Evolutionary conservation across 2,329 filamentous ascomycete species (phyloP).

Genomic region (Knoxdaviesia proteae): DNA sequence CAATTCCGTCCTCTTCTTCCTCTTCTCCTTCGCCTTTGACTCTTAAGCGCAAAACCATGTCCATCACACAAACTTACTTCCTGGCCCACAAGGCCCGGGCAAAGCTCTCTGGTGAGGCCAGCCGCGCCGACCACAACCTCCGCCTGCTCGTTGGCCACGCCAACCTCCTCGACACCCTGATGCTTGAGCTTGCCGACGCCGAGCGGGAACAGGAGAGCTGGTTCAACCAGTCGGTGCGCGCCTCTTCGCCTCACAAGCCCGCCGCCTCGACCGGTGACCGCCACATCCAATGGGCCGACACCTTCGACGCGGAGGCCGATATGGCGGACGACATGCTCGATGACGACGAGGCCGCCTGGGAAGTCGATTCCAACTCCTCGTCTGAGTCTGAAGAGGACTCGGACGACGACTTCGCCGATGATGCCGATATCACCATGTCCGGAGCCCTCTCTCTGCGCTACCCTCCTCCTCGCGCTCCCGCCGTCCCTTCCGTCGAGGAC

Average conservation of each 20-base stretch:
- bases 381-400: no score
- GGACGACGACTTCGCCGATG: no score
- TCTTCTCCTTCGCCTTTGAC: slow-evolving; percentile 14
- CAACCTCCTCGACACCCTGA: slow-evolving; percentile 90
- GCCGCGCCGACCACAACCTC: slow-evolving; percentile 80
- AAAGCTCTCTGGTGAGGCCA: slow-evolving; percentile 88
- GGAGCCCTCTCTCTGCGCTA: slow-evolving; percentile 8
- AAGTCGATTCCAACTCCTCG: slow-evolving; percentile 28
- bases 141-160: slow-evolving; percentile 90
- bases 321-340: slow-evolving; percentile 37
- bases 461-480: not conserved
- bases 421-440: no score
- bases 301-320: slow-evolving; percentile 22
- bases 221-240: slow-evolving; percentile 90
- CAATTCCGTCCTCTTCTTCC: slow-evolving; percentile 15
- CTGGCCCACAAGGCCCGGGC: slow-evolving; percentile 88
- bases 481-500: slow-evolving; percentile 19
- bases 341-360: slow-evolving; percentile 47
- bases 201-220: slow-evolving; percentile 90
- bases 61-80: slow-evolving; percentile 95
- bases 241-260: slow-evolving; percentile 30
- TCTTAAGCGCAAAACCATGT: slow-evolving; percentile 65
- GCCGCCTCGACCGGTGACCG: slow-evolving; percentile 30
- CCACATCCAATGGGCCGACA: slow-evolving; percentile 77
- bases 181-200: slow-evolving; percentile 79